Evolutionary conservation across 345 rosid species (phyloP), one percentile per base, ranked within the genome.

Genomic region (Syzygium aromaticum): DNA sequence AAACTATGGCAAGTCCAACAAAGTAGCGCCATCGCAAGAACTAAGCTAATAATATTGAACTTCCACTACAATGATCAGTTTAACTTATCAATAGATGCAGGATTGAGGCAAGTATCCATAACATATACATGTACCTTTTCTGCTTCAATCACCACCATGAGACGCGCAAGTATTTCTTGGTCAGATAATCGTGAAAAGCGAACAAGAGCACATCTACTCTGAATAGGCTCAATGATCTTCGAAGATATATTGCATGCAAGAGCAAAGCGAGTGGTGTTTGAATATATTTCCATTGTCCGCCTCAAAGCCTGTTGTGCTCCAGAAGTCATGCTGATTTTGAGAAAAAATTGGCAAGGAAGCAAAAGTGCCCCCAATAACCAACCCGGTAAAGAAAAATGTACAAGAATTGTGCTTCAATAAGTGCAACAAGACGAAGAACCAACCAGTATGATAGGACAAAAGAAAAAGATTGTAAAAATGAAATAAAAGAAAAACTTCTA

Each of bases 291-390:
- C 94, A 98, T 98, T 25, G 99, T 96, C 61, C 98, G 92, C 95
- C 99, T 95, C 89, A 98, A 90, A 11, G 99, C 99, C 94, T 98
- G 99, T 86, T 96, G 98, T 61, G 99, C 98, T 91, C 98, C 99
- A 88, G 99, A 93, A 87, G 99, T 98, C 99, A 96, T 98, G 92
- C 99, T 98, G 89, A 78, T 77, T 49, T 86, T 54, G 59, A 54
- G 43, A 43, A 77, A n/a, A 40, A 52, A 88, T 63, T 54, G 84
- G 33, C 86, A 61, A 52, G 6, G 5, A 78, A 77, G 46, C 23
- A 23, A 54, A 63, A 85, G 57, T 14, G 77, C 56, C 80, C 51
- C 67, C 84, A 63, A 53, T 84, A 88, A 84, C 52, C 57, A 54
- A 64, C n/a, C 85, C 57, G 46, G 85, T 59, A 21, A 43, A 59